Base-by-base conservation (phyloP, 192 early-diverging fungal genomes). In the Dissophora globulifera region DNA sequence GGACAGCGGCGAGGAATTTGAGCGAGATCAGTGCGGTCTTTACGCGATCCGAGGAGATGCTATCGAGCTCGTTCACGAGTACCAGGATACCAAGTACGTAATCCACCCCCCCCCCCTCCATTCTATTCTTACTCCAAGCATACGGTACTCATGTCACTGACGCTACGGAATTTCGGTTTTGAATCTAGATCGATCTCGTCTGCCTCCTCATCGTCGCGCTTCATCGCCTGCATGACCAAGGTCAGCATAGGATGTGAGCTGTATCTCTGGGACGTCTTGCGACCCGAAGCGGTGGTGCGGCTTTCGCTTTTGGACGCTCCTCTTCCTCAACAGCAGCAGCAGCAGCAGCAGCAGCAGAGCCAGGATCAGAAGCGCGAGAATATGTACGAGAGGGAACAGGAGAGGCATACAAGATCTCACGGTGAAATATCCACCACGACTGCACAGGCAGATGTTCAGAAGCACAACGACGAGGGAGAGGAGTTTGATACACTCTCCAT, bases 21-120 rank as follows among this genome's bases (percentile, higher is more conserved):
- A 50, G 13, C 20, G 22, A n/a, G 55, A 67, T 12, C 53, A 42
- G 4, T 67, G 65, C 33, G 55, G 33, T 40, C 22, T 67, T 1
- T 67, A 50, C 30, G 65, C 25, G 47, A 67, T 67, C 29, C 57
- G 58, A 22, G 65, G 19, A 2, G 33, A 40, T 25, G 15, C 12
- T 11, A 58, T 67, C 19, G 65, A 67, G 23, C 65, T 41, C 38
- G 38, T 67, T 13, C 65, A 67, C 27, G 49, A 57, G 12, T 67
- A 58, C 31, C 25, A 30, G 17, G 65, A 48, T 9, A 42, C 65
- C 3, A 19, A 52, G 62, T 64, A 64, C 30, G 62, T 31, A 15
- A n/a, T n/a, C n/a, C n/a, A n/a, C n/a, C n/a, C n/a, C n/a, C n/a
- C n/a, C n/a, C n/a, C n/a, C n/a, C n/a, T n/a, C n/a, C n/a, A n/a